Evolutionary conservation across 1,139 yeast species (phyloP).

Genomic region (Geotrichum europaeum): DNA sequence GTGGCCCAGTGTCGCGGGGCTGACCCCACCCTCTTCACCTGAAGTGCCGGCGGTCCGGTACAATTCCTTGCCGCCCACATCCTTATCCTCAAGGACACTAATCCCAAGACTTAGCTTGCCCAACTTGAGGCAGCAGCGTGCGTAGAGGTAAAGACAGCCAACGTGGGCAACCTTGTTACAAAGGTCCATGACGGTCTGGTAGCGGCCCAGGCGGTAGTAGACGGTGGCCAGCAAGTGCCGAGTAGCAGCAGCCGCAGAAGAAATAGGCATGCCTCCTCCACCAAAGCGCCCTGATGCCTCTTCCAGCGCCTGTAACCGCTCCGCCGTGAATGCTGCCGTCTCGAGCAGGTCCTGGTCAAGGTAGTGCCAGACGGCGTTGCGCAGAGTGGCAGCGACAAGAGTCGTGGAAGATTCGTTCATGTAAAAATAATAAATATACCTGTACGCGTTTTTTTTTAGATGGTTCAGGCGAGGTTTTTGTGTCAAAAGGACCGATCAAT

Average conservation of each 20-base stretch:
- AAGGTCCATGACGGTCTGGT: constrained; percentile 45
- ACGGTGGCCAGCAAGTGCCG: constrained; percentile 60
- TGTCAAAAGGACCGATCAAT: too few species aligned
- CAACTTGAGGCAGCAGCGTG: constrained; percentile 55
- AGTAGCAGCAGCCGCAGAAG: constrained; percentile 39
- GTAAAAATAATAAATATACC: background rate
- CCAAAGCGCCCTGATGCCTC: too few species aligned
- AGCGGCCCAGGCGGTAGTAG: constrained; percentile 49
- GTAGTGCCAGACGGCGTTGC: constrained; percentile 49
- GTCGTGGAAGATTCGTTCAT: background rate
- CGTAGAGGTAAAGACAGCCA: constrained; percentile 70
- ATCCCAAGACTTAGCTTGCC: constrained; percentile 60
- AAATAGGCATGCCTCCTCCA: background rate
- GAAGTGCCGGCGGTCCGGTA: constrained; percentile 2
- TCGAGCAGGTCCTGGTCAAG: constrained; percentile 62
- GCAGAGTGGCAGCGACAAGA: constrained; percentile 16
- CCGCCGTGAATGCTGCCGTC: constrained; percentile 79
- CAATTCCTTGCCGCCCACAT: background rate
- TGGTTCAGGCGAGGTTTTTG: background rate
- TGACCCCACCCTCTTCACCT: background rate
- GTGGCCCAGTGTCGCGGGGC: background rate
- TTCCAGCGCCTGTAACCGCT: constrained; percentile 58
- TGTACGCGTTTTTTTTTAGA: background rate
- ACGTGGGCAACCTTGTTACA: constrained; percentile 43
- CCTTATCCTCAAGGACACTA: constrained; percentile 41